Base-by-base conservation (phyloP, 768 basidiomycete species). In the Psilocybe cubensis region DNA sequence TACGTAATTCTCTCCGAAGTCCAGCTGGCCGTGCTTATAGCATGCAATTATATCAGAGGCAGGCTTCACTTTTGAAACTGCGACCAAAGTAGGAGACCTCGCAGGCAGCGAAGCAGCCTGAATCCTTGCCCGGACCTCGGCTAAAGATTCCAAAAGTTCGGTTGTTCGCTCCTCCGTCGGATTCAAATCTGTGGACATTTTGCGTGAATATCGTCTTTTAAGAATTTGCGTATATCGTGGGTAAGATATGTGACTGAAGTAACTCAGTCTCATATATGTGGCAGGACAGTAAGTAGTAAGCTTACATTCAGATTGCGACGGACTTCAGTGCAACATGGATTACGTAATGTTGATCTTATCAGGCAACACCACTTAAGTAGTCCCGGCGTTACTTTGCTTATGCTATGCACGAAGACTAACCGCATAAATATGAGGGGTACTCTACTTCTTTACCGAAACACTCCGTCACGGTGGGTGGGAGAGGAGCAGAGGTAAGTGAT, bases 1-100 rank as follows among this genome's bases (percentile, higher is more conserved):
- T 10, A 94, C 94, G 67, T 98, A 98, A 71, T 99, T 99, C 76
- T 99, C 97, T 6, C 97, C 97, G 68, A 98, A 99, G 71, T 96
- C 93, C 2, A 87, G 77, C 61, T 97, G 92, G 0, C 91, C 93
- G 12, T 80, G 78, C 48, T 90, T 81, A 68, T 91, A 92, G 62
- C 94, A 91, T 9, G 89, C 89, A 24, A 86, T 77, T 58, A 98
- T 86, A 72, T 98, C 96, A 8, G 86, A 84, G 3, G 89, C 83
- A 4, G 96, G 92, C 70, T 98, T 98, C 68, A 88, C 84, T 74
- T 98, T 98, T 10, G 94, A 96, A 4, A 98, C 95, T 3, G 96
- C 93, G 17, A 98, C 88, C 11, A 98, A 70, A 9, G 70, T 76
- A 18, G 79, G 70, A 44, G 70, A 59, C n/a, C 67, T 40, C 11